A percentile compares a stretch with the other conserved stretches of the same genome.
Evolutionary conservation across 345 rosid genomes (phyloP).

Genomic region (Lepidium didymum): DNA sequence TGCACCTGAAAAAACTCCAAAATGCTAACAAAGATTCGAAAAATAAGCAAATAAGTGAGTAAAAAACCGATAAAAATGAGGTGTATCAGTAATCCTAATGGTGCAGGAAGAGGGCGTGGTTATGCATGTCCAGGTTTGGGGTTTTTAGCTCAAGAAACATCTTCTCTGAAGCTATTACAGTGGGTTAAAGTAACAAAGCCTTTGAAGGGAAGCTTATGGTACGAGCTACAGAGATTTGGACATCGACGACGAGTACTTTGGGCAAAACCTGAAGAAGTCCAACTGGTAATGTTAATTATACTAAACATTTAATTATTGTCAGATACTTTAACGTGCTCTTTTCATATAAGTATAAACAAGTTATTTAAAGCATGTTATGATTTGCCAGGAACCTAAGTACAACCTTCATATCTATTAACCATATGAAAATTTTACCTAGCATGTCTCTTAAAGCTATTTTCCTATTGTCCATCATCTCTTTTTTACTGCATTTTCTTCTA

Average conservation of each 20-base stretch:
- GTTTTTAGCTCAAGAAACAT: slow-evolving; percentile 49
- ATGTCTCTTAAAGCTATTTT: background rate
- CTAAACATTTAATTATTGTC: background rate
- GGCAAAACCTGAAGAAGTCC: slow-evolving; percentile 75
- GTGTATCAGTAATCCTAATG: too few relatives aligned
- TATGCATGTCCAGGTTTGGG: slow-evolving; percentile 38
- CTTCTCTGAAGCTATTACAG: slow-evolving; percentile 89
- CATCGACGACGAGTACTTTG: slow-evolving; percentile 63
- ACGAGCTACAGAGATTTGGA: slow-evolving; percentile 77
- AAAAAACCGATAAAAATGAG: too few relatives aligned
- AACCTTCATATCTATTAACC: background rate
- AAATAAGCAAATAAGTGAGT: too few relatives aligned
- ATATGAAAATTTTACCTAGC: background rate
- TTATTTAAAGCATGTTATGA: slow-evolving; percentile 10
- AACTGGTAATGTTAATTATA: slow-evolving; percentile 50
- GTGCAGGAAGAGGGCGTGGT: slow-evolving; percentile 75
- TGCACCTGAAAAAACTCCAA: too few relatives aligned
- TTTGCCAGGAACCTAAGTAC: background rate
- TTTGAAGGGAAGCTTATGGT: slow-evolving; percentile 98
- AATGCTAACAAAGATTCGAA: too few relatives aligned
- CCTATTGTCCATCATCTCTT: background rate
- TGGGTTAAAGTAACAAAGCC: slow-evolving; percentile 99
- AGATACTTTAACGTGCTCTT: background rate
- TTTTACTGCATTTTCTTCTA: background rate
- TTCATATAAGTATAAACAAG: background rate